Evolutionary conservation across 2,329 filamentous ascomycete species (phyloP).

Genomic region (Harringtonia aguacate): DNA sequence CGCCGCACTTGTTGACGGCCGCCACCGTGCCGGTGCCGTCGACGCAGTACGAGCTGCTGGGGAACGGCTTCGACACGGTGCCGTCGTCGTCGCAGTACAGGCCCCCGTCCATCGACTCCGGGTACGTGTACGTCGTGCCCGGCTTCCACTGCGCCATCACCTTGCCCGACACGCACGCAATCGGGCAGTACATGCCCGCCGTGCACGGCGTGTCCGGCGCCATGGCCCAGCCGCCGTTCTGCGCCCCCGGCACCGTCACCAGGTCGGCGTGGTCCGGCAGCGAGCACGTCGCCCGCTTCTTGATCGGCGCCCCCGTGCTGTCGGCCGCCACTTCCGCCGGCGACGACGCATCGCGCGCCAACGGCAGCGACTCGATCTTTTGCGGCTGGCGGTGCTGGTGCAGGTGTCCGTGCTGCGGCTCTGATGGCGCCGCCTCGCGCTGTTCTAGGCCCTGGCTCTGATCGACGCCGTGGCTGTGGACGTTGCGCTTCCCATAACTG

Average conservation of each 20-base stretch:
- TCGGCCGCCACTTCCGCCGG: no score
- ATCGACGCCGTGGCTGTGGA: slow-evolving; percentile 19
- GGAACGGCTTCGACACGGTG: slow-evolving; percentile 58
- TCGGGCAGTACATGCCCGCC: slow-evolving; percentile 61
- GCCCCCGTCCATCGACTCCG: slow-evolving; percentile 66
- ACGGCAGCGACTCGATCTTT: slow-evolving; percentile 8
- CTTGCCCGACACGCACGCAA: slow-evolving; percentile 65
- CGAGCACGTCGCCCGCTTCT: slow-evolving; percentile 46
- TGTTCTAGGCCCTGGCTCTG: slow-evolving; percentile 1
- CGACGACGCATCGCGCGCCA: neutral
- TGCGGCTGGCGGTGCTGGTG: slow-evolving; percentile 12
- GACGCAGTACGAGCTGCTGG: slow-evolving; percentile 56
- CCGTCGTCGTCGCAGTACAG: slow-evolving; percentile 60
- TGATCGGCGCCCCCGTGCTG: slow-evolving; percentile 1
- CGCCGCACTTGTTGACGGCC: slow-evolving; percentile 55
- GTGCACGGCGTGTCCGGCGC: slow-evolving; percentile 62
- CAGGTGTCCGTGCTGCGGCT: slow-evolving; percentile 10
- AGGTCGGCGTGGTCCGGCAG: slow-evolving; percentile 59
- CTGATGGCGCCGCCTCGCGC: slow-evolving; percentile 5
- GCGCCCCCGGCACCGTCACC: slow-evolving; percentile 53
- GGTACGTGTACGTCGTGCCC: slow-evolving; percentile 56
- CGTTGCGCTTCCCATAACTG: slow-evolving; percentile 20
- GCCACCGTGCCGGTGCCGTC: slow-evolving; percentile 54
- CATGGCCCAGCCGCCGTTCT: slow-evolving; percentile 71
- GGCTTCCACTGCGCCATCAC: slow-evolving; percentile 74